Conservation (phyloP, 768 basidiomycete species). For the Boletus tylopilopsis region DNA sequence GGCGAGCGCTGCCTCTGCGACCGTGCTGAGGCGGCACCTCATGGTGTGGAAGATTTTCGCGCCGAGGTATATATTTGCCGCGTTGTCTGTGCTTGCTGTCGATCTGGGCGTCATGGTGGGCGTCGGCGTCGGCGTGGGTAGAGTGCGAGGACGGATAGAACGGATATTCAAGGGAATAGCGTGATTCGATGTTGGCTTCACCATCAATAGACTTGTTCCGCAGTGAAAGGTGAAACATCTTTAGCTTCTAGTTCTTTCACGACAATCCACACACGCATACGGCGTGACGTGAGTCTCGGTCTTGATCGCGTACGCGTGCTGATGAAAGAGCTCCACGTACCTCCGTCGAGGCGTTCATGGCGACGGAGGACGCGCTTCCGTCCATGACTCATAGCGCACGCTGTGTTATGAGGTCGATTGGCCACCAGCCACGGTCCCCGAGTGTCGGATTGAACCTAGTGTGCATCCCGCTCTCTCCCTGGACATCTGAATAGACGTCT, state of each 20-base stretch:
- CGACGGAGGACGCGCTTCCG: constrained; percentile 21
- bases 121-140: constrained; percentile 19
- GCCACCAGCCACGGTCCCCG: too few relatives aligned
- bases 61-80: constrained; percentile 86
- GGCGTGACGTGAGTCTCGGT: too few relatives aligned
- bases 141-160: constrained; percentile 22
- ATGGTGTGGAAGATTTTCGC: constrained; percentile 99
- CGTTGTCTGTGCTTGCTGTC: constrained; percentile 58
- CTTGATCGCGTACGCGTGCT: too few relatives aligned
- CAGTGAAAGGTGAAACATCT: too few relatives aligned
- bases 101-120: constrained; percentile 52
- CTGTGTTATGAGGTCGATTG: too few relatives aligned
- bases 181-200: not conserved
- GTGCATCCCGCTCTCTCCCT: too few relatives aligned
- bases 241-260: too few relatives aligned
- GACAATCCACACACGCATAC: too few relatives aligned
- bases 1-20: constrained; percentile 68
- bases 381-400: too few relatives aligned
- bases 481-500: too few relatives aligned
- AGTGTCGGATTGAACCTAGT: too few relatives aligned
- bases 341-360: constrained; percentile 30
- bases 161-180: constrained; percentile 15
- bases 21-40: constrained; percentile 75
- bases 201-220: not conserved
- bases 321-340: constrained; percentile 39